Conservation (phyloP, 192 early-diverging fungal species). For the Geosiphon pyriformis region DNA sequence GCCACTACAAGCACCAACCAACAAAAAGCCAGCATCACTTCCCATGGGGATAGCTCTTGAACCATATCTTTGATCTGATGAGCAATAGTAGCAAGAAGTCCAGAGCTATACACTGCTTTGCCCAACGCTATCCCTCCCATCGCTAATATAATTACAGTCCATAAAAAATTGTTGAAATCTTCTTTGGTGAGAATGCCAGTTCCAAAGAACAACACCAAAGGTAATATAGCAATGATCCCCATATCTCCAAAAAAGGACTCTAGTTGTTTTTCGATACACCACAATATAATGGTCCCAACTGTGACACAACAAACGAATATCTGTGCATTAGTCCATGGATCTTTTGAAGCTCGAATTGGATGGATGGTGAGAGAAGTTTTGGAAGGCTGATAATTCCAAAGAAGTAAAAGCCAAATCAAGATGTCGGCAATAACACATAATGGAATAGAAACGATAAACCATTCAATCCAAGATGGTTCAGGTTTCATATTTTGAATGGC, state of each 20-base stretch:
- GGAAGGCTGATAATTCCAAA: conserved; percentile 74
- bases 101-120: conserved; percentile 83
- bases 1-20: conserved; percentile 77
- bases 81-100: conserved; percentile 77
- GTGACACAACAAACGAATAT: conserved; percentile 73
- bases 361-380: conserved; percentile 54
- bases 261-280: conserved; percentile 79
- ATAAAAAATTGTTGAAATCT: conserved; percentile 94
- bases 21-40: conserved; percentile 70
- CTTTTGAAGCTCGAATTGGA: conserved; percentile 52
- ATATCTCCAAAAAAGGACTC: conserved; percentile 85
- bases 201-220: conserved; percentile 86
- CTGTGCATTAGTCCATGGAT: conserved; percentile 58
- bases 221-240: conserved; percentile 92
- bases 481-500: conserved; percentile 91
- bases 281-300: conserved; percentile 73
- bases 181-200: conserved; percentile 89
- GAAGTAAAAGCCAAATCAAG: conserved; percentile 75
- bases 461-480: conserved; percentile 82
- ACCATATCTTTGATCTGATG: conserved; percentile 59
- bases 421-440: conserved; percentile 75
- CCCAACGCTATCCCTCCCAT: conserved; percentile 97
- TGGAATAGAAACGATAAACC: conserved; percentile 85
- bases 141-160: conserved; percentile 84
- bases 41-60: conserved; percentile 61